A percentile compares a stretch with the other conserved stretches of the same genome.
phyloP scores from a whole-genome alignment of 495 filamentous ascomycete species.

The Amorphotheca resinae region DNA sequence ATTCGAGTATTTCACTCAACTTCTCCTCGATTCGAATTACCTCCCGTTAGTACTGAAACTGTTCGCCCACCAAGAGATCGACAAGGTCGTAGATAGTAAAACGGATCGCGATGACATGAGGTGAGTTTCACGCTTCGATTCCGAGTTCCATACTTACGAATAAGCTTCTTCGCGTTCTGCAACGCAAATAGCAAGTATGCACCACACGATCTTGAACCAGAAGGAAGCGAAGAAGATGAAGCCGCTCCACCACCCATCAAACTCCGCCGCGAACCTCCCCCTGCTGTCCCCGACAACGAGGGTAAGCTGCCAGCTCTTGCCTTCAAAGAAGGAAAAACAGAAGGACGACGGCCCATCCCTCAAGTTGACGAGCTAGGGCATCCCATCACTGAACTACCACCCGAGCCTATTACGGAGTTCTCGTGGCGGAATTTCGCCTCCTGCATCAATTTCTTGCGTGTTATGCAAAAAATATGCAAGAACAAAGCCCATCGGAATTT shows the following conservation, averaged over 20 bases:
- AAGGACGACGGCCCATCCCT: conserved; percentile 36
- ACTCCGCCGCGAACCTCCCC: conserved; percentile 19
- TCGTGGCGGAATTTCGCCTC: conserved; percentile 92
- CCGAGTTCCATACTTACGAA: not conserved
- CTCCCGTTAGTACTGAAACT: conserved; percentile 84
- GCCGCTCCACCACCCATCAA: conserved; percentile 76
- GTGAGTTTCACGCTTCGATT: conserved; percentile 32
- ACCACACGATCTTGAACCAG: not conserved
- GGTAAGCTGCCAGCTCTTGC: conserved; percentile 24
- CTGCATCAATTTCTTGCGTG: conserved; percentile 81
- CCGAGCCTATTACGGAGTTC: conserved; percentile 76
- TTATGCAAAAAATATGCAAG: conserved; percentile 95
- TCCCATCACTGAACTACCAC: conserved; percentile 48
- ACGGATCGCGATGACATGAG: conserved; percentile 74
- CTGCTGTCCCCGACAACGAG: conserved; percentile 4
- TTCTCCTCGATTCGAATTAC: conserved; percentile 88
- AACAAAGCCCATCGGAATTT: conserved; percentile 88
- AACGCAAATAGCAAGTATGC: conserved; percentile 26
- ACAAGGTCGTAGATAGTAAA: conserved; percentile 71
- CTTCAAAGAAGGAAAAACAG: conserved; percentile 22
- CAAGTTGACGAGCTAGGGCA: conserved; percentile 86
- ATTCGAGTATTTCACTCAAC: conserved; percentile 89
- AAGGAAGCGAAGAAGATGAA: conserved; percentile 52
- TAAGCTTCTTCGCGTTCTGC: conserved; percentile 87
- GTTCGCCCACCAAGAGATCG: conserved; percentile 84